These are phyloP conservation scores for Aspergillus carbonarius DNA, from an alignment of 2,329 filamentous ascomycete genomes.

Conservation along the genomic window DNA sequence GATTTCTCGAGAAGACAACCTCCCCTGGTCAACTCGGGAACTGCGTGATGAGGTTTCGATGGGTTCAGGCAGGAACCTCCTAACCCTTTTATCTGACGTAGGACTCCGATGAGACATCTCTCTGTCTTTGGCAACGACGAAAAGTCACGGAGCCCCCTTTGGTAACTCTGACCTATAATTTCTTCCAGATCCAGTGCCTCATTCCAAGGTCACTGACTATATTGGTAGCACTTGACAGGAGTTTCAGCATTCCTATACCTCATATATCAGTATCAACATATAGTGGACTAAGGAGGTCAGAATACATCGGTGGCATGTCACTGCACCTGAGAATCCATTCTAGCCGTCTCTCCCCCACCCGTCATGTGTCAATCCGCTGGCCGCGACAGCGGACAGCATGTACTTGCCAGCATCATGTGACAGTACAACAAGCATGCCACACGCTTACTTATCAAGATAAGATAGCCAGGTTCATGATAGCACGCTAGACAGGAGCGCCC, in stretches of 20 bases:
- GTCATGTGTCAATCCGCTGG: neutral
- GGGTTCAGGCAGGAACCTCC: slow-evolving; percentile 43
- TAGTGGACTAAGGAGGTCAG: neutral
- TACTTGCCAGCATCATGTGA: neutral
- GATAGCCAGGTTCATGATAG: neutral
- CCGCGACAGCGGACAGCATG: neutral
- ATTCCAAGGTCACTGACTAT: neutral
- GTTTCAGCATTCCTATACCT: neutral
- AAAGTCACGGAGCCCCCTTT: neutral
- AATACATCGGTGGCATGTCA: neutral
- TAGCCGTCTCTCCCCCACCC: neutral
- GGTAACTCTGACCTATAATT: neutral
- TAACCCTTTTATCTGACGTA: slow-evolving; percentile 9
- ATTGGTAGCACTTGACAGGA: neutral
- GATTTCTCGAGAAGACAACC: neutral
- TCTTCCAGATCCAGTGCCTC: neutral
- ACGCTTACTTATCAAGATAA: too few relatives aligned
- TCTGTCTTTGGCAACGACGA: neutral
- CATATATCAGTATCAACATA: neutral
- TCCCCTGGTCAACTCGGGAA: slow-evolving; percentile 27
- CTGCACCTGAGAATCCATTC: neutral
- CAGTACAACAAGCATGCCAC: neutral
- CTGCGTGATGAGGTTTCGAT: slow-evolving; percentile 46
- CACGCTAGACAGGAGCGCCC: too few relatives aligned
- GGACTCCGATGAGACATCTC: slow-evolving; percentile 9